Conservation (phyloP, 179 eudicot genomes). For the Pouteria campechiana region DNA sequence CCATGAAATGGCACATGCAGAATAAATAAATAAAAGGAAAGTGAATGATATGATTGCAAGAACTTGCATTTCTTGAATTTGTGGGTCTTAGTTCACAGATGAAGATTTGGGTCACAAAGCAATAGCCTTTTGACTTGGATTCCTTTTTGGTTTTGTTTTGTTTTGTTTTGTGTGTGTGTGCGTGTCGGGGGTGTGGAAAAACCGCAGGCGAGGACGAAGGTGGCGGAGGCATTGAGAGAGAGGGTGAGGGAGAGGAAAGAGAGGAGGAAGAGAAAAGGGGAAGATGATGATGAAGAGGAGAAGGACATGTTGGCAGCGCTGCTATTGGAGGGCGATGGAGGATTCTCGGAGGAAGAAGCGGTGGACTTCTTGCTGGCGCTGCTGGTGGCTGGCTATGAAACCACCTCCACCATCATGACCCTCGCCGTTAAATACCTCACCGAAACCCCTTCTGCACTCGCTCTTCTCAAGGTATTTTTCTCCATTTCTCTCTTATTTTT, state of each 20-base stretch:
- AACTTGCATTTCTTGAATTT: too few relatives aligned
- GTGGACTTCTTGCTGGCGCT: slow-evolving; percentile 80
- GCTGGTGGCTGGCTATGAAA: slow-evolving; percentile 87
- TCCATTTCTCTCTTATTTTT: neutral
- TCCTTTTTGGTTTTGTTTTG: too few relatives aligned
- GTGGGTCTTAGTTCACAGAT: too few relatives aligned
- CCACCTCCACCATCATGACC: slow-evolving; percentile 88
- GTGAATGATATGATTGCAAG: too few relatives aligned
- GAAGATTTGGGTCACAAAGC: too few relatives aligned
- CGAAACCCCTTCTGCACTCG: slow-evolving; percentile 80
- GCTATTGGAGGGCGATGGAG: slow-evolving; percentile 53
- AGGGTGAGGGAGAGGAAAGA: slow-evolving; percentile 76
- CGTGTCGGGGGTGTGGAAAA: too few relatives aligned
- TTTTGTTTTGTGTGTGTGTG: too few relatives aligned
- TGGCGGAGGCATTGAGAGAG: slow-evolving; percentile 63
- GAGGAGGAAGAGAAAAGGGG: slow-evolving; percentile 52
- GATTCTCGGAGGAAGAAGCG: slow-evolving; percentile 69
- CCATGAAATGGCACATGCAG: too few relatives aligned
- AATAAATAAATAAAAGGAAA: too few relatives aligned
- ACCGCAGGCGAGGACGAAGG: slow-evolving; percentile 72
- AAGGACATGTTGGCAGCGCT: slow-evolving; percentile 79
- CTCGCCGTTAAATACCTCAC: slow-evolving; percentile 79
- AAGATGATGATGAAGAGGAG: too few relatives aligned
- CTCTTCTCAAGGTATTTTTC: slow-evolving; percentile 56
- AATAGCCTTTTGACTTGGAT: too few relatives aligned